Evolutionary conservation across 345 rosid genomes (phyloP), one percentile per base, ranked within the genome.

Genomic region (Populus alba): DNA sequence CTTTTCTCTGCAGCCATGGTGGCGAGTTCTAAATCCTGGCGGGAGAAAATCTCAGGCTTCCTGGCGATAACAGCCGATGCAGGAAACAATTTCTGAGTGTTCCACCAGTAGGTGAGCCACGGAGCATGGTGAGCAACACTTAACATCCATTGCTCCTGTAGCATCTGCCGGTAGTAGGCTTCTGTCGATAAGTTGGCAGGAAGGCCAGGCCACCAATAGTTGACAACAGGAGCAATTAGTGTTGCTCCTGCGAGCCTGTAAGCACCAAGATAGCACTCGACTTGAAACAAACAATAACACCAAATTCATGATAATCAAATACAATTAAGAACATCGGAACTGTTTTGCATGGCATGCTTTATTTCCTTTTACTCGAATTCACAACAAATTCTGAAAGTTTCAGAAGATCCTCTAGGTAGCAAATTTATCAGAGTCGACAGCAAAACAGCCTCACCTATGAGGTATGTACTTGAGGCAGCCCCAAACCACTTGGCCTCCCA

Each of bases 121-220:
- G 78, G 84, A 68, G 43, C 9, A 31, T 81, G 70, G 43, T 81
- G 81, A 35, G 75, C 57, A 63, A 81, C 74, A 2, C 62, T 57
- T 6, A 81, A 27, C 18, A 75, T 23, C 84, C 84, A 77, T 16
- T 74, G 84, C 1, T 81, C 84, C 22, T 73, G 74, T 25, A 61
- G 78, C 3, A 76, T 66, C 71, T 77, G 81, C 10, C 23, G 25
- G 55, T 77, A 22, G 74, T 77, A 81, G 18, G 84, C 80, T 73
- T 81, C 71, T 3, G 37, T 72, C 1, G 78, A 73, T 67, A 81
- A 68, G 61, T 81, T 73, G 57, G 78, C 78, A 2, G 84, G 81
- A 59, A 81, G 73, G 15, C 81, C 75, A 27, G 84, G 73, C 84
- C 84, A 81, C 84, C 84, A 81, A 66, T 77, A 81, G 81, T 81